A percentile compares a stretch with the other conserved stretches of the same genome.
These are phyloP conservation scores for Leishmania guyanensis DNA, from an alignment of 208 protist species.

Conservation along the genomic window DNA sequence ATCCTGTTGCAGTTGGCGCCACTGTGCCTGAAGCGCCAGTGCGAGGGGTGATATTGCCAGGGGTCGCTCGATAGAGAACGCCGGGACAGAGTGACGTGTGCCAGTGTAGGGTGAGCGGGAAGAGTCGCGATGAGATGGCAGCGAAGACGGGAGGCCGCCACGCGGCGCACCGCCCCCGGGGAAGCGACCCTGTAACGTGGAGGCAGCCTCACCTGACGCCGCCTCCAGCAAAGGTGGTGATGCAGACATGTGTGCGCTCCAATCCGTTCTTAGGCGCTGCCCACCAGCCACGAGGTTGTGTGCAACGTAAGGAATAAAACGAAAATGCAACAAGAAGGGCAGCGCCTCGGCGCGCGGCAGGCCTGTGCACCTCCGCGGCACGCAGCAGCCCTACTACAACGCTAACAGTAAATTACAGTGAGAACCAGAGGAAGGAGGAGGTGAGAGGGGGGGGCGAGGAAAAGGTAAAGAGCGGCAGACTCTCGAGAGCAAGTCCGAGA, in stretches of 20 bases:
- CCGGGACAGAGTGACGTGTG: neutral
- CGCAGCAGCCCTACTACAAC: neutral
- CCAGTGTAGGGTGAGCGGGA: neutral
- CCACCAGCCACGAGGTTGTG: neutral
- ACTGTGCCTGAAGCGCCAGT: slow-evolving; percentile 52
- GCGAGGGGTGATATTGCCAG: slow-evolving; percentile 37
- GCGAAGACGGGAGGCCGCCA: neutral
- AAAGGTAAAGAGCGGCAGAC: neutral
- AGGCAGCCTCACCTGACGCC: no score
- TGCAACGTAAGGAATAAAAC: neutral
- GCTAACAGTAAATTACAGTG: neutral
- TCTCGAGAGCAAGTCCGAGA: neutral
- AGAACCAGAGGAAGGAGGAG: neutral
- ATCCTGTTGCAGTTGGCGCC: slow-evolving; percentile 48
- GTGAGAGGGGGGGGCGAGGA: neutral
- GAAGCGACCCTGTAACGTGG: neutral
- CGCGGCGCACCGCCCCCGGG: neutral
- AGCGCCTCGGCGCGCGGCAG: neutral
- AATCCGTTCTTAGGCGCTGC: neutral
- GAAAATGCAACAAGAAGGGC: neutral
- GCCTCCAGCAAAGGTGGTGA: neutral
- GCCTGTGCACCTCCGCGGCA: neutral
- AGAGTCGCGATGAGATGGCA: neutral
- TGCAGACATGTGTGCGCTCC: neutral
- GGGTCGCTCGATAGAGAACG: neutral